These are phyloP conservation scores for Bryoerythrophyllum caledonicum DNA, from an alignment of 225 moss, liverwort and hornwort genomes.

Conservation along the genomic window DNA sequence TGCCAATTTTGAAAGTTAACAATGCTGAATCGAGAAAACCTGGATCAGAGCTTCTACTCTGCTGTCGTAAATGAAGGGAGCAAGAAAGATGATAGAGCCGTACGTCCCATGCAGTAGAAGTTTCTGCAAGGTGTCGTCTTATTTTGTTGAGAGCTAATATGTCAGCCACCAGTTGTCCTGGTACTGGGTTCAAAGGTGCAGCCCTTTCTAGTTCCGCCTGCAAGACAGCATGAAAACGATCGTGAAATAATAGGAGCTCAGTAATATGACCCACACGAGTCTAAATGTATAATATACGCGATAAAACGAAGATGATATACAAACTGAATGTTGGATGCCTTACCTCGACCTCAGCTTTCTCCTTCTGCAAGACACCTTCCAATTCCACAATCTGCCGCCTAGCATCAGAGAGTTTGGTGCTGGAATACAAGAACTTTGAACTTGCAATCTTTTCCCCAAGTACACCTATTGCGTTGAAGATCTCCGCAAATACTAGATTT, in stretches of 20 bases:
- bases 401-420: constrained; percentile 57
- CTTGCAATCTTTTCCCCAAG: constrained; percentile 68
- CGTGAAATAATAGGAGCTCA: not conserved
- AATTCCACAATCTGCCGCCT: constrained; percentile 67
- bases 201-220: constrained; percentile 68
- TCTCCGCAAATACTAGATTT: constrained; percentile 64
- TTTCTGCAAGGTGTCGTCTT: constrained; percentile 58
- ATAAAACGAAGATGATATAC: not conserved
- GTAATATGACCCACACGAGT: constrained; percentile 2
- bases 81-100: constrained; percentile 50
- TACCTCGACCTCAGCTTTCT: constrained; percentile 82
- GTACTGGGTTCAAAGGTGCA: constrained; percentile 32
- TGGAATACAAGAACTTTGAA: constrained; percentile 56
- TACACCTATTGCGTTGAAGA: constrained; percentile 61
- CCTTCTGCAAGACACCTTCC: constrained; percentile 64
- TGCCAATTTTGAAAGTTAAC: constrained; percentile 45
- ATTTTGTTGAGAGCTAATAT: constrained; percentile 72
- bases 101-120: constrained; percentile 59
- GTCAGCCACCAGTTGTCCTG: constrained; percentile 61
- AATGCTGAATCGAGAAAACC: constrained; percentile 55
- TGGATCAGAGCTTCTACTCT: constrained; percentile 61
- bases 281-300: not conserved
- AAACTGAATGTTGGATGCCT: not conserved
- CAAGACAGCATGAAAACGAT: constrained; percentile 10
- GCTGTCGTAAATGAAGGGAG: constrained; percentile 44